Conservation (phyloP, 2,329 filamentous ascomycete genomes). For the Claviceps purpurea region DNA sequence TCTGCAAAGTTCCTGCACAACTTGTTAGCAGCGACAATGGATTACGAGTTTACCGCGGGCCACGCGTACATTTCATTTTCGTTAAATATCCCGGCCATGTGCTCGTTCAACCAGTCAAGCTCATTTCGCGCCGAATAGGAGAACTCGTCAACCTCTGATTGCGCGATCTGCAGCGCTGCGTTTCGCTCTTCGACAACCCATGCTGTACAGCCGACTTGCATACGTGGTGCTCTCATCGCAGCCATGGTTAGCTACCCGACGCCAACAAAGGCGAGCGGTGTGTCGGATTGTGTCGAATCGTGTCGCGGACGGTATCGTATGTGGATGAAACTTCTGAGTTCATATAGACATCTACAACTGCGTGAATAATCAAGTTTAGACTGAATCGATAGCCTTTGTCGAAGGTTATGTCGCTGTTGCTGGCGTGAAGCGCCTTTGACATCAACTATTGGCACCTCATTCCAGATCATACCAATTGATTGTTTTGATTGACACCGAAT, state of each 20-base stretch:
- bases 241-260: conserved; percentile 18
- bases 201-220: conserved; percentile 64
- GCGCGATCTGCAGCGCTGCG: conserved; percentile 60
- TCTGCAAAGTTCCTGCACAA: conserved; percentile 67
- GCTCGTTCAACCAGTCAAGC: conserved; percentile 95
- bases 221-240: conserved; percentile 42
- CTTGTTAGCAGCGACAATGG: conserved; percentile 4
- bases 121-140: conserved; percentile 86
- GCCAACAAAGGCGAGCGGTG: conserved; percentile 2
- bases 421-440: conserved; percentile 9
- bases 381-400: neutral
- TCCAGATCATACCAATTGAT: conserved; percentile 12
- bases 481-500: conserved; percentile 27
- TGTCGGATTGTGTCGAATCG: neutral
- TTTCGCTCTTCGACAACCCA: conserved; percentile 81
- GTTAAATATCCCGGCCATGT: conserved; percentile 90
- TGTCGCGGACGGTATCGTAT: neutral
- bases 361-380: neutral
- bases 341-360: conserved; percentile 5
- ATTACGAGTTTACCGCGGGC: neutral
- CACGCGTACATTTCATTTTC: conserved; percentile 62
- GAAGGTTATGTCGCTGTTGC: conserved; percentile 4
- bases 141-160: conserved; percentile 84
- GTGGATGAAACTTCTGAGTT: neutral
- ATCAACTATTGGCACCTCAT: conserved; percentile 7